A percentile compares a stretch with the other conserved stretches of the same genome.
Evolutionary conservation across 805 yeast genomes (phyloP).

Genomic region (Priceomyces castillae): DNA sequence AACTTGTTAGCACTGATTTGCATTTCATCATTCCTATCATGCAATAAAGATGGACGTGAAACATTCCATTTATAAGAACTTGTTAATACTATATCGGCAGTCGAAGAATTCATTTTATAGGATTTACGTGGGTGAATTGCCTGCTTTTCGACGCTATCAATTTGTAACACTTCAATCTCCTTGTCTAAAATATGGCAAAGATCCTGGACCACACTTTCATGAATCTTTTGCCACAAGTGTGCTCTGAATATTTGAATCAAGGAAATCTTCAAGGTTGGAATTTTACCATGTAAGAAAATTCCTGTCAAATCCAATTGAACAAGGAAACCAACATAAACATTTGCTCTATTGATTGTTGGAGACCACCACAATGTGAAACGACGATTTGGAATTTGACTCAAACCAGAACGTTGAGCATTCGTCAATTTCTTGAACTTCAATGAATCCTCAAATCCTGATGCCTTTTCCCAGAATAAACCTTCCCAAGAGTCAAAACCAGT

Average conservation of each 20-base stretch:
- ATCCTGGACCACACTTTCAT: slow-evolving; percentile 92
- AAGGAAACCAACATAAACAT: slow-evolving; percentile 94
- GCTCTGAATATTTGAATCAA: slow-evolving; percentile 95
- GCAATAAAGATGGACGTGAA: slow-evolving; percentile 73
- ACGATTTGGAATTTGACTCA: slow-evolving; percentile 96
- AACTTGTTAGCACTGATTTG: slow-evolving; percentile 65
- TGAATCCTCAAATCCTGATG: slow-evolving; percentile 95
- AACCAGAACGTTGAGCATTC: slow-evolving; percentile 95
- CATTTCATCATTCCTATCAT: slow-evolving; percentile 65
- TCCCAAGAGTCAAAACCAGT: slow-evolving; percentile 99
- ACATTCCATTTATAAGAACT: slow-evolving; percentile 82
- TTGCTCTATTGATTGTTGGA: slow-evolving; percentile 96
- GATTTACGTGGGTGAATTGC: slow-evolving; percentile 97
- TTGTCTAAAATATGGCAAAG: slow-evolving; percentile 87
- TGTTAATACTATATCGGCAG: slow-evolving; percentile 82
- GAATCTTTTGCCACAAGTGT: slow-evolving; percentile 98
- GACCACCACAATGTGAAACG: slow-evolving; percentile 99
- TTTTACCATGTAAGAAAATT: slow-evolving; percentile 94
- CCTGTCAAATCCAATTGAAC: slow-evolving; percentile 97
- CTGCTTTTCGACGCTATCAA: slow-evolving; percentile 84
- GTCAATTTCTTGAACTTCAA: slow-evolving; percentile 92
- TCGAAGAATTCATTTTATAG: slow-evolving; percentile 92
- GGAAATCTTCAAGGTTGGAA: slow-evolving; percentile 94
- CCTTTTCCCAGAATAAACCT: slow-evolving; percentile 97
- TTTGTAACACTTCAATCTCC: slow-evolving; percentile 77